Evolutionary conservation across 768 basidiomycete genomes (phyloP).

Genomic region (Roridomyces roridus): DNA sequence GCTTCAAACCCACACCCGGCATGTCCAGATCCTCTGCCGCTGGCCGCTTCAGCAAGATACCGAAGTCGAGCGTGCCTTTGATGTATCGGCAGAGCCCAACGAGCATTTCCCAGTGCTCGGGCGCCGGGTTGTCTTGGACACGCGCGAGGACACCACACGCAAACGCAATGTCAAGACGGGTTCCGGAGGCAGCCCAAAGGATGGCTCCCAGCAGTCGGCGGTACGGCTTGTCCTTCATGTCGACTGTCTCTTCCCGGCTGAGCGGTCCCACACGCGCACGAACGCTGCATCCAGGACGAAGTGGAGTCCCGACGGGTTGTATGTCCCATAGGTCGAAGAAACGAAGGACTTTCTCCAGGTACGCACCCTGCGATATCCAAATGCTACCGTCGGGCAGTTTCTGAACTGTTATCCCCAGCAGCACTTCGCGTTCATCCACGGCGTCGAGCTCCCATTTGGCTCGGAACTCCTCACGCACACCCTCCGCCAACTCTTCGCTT

Average conservation of each 20-base stretch:
- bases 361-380: background rate
- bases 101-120: conserved; percentile 33
- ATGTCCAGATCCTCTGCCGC: too few species aligned
- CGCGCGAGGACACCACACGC: background rate
- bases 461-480: too few species aligned
- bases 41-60: background rate
- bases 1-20: too few species aligned
- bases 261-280: background rate
- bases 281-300: too few species aligned
- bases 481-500: too few species aligned
- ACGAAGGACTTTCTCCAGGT: background rate
- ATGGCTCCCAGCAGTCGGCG: conserved; percentile 15
- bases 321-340: too few species aligned
- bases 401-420: background rate
- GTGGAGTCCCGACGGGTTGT: too few species aligned
- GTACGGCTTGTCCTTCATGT: conserved; percentile 26
- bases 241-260: background rate
- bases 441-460: too few species aligned
- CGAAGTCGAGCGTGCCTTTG: conserved; percentile 30
- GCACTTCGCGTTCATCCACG: too few species aligned
- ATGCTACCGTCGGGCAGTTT: background rate
- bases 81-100: conserved; percentile 37
- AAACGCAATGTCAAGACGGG: conserved; percentile 20
- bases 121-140: conserved; percentile 24
- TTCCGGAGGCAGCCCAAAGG: conserved; percentile 19